These are phyloP conservation scores for Gloeostereum incarnatum DNA, from an alignment of 768 basidiomycete species.

Conservation along the genomic window DNA sequence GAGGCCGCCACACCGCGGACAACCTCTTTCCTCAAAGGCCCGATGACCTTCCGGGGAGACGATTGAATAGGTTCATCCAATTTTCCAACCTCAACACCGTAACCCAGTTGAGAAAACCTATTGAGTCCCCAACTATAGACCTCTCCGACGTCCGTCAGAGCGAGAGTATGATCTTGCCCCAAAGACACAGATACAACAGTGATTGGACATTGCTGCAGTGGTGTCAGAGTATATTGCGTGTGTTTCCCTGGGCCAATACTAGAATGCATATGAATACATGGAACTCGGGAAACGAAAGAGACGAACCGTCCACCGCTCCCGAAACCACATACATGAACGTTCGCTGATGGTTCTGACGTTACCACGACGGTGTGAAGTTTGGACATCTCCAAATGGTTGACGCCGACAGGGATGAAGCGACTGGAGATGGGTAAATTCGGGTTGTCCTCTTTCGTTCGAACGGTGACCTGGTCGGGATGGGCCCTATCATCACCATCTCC, in stretches of 20 bases:
- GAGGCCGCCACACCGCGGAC: constrained; percentile 82
- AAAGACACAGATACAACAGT: constrained; percentile 63
- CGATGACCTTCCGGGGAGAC: constrained; percentile 64
- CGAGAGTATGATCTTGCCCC: constrained; percentile 93
- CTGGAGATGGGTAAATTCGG: constrained; percentile 22
- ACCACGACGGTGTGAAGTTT: constrained; percentile 75
- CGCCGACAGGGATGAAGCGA: constrained; percentile 54
- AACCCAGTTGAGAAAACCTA: constrained; percentile 84
- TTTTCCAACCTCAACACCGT: constrained; percentile 57
- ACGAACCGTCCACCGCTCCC: constrained; percentile 76
- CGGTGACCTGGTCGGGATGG: constrained; percentile 67
- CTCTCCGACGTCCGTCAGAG: constrained; percentile 71
- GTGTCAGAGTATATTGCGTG: constrained; percentile 67
- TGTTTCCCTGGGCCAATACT: constrained; percentile 72
- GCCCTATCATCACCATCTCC: constrained; percentile 72
- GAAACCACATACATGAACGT: constrained; percentile 83
- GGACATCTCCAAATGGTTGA: constrained; percentile 70
- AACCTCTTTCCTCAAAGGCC: constrained; percentile 66
- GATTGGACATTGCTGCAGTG: constrained; percentile 46
- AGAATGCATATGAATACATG: constrained; percentile 1
- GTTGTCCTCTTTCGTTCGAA: constrained; percentile 29
- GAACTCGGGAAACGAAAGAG: constrained; percentile 1
- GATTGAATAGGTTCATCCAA: constrained; percentile 71
- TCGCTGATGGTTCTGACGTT: constrained; percentile 64
- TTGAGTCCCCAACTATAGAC: constrained; percentile 89